Evolutionary conservation across 225 moss, liverwort and hornwort genomes (phyloP), one percentile per base, ranked within the genome.

Genomic region (Ulota crispa): DNA sequence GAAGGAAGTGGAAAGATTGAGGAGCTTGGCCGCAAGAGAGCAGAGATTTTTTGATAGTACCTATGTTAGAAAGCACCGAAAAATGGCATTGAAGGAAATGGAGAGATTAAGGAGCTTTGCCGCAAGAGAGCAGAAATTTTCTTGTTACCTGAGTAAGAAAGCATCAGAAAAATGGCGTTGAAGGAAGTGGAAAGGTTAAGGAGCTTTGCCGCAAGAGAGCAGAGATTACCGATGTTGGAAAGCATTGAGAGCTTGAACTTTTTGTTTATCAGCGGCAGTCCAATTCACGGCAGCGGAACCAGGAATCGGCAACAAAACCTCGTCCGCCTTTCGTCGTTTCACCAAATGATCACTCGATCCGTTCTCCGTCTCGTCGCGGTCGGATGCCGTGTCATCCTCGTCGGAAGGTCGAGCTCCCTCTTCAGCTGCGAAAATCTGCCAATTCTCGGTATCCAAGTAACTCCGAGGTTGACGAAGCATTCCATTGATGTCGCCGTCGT

Each of bases 251-350:
- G 83, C 76, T 16, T 88, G 73, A n/a, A 93, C 72, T 70, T 85
- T 92, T 82, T 90, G 79, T 88, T 91, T 87, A 8, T 95, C 93
- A 34, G 74, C 89, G 24, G 84, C 82, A 41, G 80, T 90, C 93
- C 92, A 94, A 34, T 89, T 78, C 53, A 78, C 83, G 24, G 78
- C 75, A 72, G 82, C 75, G 0, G 88, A 83, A 53, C 66, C 80
- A 36, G 87, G 78, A 14, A 80, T 70, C 39, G 85, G 72, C 34
- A 82, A 43, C 28, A 83, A 63, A 30, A 81, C 59, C 7, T 90
- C 93, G 50, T 77, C 83, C 62, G 89, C 90, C 72, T 81, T 81
- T 65, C 79, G 62, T 79, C 90, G 78, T 62, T 76, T 76, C 45
- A 92, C 70, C 52, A 26, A 55, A 13, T 27, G 68, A 70, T 41